Percentiles rank a stretch among this genome's conserved stretches.
phyloP scores from a whole-genome alignment of 176 grass and related monocot species.

The Dactylis glomerata region DNA sequence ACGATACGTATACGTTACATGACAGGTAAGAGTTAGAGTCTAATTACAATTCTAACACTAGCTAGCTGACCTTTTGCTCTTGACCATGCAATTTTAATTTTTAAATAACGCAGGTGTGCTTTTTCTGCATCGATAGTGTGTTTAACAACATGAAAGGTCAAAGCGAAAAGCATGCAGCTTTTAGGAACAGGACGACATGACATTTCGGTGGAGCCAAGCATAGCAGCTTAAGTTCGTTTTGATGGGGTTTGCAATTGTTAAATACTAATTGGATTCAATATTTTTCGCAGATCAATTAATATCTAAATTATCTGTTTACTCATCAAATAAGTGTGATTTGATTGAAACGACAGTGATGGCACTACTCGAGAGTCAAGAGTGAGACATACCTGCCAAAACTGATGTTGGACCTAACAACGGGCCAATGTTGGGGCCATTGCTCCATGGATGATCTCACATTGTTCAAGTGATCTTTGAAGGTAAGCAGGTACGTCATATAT shows the following conservation, averaged over 20 bases:
- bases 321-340: neutral
- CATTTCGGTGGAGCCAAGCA: neutral
- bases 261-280: neutral
- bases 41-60: too few species aligned
- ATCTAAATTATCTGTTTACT: neutral
- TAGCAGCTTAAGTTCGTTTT: neutral
- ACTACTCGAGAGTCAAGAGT: neutral
- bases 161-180: conserved; percentile 4
- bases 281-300: neutral
- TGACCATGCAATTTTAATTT: neutral
- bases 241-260: neutral
- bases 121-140: neutral
- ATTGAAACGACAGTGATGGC: neutral
- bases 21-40: too few species aligned
- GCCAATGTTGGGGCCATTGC: neutral
- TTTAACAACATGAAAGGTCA: conserved; percentile 22
- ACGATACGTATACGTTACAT: too few species aligned
- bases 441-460: conserved; percentile 1
- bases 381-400: neutral
- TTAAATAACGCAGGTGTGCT: neutral
- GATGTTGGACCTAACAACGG: neutral
- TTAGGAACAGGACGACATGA: neutral
- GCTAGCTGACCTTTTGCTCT: neutral
- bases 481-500: conserved; percentile 7
- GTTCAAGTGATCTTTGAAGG: neutral